phyloP scores from a whole-genome alignment of 345 rosid genomes.

The Citrus mangshanensis region DNA sequence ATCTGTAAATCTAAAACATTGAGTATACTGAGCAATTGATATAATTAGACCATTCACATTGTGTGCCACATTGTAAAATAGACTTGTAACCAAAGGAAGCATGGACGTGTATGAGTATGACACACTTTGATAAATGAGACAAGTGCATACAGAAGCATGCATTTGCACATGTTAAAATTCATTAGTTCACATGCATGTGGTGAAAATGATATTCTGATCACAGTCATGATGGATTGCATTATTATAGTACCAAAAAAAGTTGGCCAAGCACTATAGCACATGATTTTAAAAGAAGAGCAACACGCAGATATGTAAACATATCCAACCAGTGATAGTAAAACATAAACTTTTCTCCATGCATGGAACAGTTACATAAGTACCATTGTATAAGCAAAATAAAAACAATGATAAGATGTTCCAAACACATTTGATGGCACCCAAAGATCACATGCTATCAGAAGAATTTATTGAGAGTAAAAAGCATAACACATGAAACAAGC shows the following conservation, averaged over 20 bases:
- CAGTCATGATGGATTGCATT: background rate
- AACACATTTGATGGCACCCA: background rate
- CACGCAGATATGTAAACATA: background rate
- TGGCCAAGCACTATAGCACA: background rate
- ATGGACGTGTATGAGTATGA: background rate
- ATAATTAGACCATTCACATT: background rate
- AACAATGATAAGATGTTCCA: background rate
- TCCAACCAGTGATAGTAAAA: background rate
- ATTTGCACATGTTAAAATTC: background rate
- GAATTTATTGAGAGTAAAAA: background rate
- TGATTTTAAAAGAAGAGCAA: background rate
- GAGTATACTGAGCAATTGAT: background rate
- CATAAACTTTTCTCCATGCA: background rate
- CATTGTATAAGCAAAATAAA: background rate
- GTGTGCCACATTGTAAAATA: background rate
- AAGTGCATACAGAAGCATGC: background rate
- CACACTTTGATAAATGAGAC: background rate
- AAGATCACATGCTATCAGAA: background rate
- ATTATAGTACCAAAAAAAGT: background rate
- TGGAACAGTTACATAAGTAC: background rate
- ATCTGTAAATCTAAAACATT: background rate
- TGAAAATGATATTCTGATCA: background rate
- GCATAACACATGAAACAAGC: background rate
- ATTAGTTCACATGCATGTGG: background rate
- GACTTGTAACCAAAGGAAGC: background rate